Evolutionary conservation across 108 stramenopile species (phyloP), one percentile per base, ranked within the genome.

Genomic region (Conticribra guillardii): DNA sequence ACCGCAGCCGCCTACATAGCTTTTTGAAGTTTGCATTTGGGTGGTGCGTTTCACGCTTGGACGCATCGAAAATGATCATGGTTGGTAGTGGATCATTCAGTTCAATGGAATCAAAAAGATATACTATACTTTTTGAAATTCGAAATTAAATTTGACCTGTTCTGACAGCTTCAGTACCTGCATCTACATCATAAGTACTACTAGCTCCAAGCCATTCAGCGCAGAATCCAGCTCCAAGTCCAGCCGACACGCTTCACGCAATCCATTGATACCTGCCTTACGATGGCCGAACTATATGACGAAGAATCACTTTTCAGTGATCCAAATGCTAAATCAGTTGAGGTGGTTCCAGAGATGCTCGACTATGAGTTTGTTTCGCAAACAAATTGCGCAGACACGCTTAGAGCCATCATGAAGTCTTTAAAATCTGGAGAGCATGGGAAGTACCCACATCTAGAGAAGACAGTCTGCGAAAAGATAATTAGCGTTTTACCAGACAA

Each of bases 11-110:
- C 31, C 87, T 78, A n/a, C 58, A 58, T 46, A 89, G 81, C 46
- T 71, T 82, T 62, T 87, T 90, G 60, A 85, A 85, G 48, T 87
- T 83, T 17, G 47, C 54, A 15, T 61, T 72, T 16, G 78, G 65
- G 51, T 87, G 81, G 68, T 87, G 86, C n/a, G 85, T 84, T 73
- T 92, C 90, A 19, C 74, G 46, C 71, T 92, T 89, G 17, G 88
- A 81, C 14, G 75, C 77, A 28, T 92, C 80, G 34, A 93, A 80
- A 21, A 73, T 22, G 22, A 84, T 73, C 62, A 76, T 64, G 7
- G 19, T 62, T 22, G 17, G 11, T 4, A 56, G 15, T 15, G 23
- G 14, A 2, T 23, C 5, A 19, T 18, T 14, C 5, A 5, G n/a
- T 11, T 5, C 11, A 19, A 19, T 5, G 5, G 19, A 19, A 52